Percentiles rank a stretch among this genome's conserved stretches.
phyloP scores from a whole-genome alignment of 257 asterid genomes.

The Phtheirospermum japonicum region DNA sequence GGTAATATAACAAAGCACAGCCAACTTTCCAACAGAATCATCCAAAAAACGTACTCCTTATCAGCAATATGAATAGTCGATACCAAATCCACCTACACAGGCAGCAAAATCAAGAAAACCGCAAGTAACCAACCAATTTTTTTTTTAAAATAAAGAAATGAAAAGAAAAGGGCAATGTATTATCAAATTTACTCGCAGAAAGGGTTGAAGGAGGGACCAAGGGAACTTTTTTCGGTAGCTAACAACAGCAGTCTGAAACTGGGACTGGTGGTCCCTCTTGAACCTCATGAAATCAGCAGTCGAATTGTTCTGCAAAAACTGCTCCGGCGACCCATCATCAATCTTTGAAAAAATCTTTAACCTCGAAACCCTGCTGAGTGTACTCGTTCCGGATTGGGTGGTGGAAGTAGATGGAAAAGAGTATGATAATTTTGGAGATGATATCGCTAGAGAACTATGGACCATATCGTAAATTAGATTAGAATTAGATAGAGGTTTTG shows the following conservation, averaged over 20 bases:
- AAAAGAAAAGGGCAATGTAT: not conserved
- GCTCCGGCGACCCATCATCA: conserved; percentile 51
- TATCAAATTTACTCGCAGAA: conserved; percentile 54
- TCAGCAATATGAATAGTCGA: conserved; percentile 98
- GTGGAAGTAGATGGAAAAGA: conserved; percentile 41
- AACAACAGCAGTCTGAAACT: conserved; percentile 90
- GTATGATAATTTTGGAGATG: conserved; percentile 44
- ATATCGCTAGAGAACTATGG: conserved; percentile 44
- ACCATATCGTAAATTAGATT: conserved; percentile 40
- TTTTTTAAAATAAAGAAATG: not conserved
- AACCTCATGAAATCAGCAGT: conserved; percentile 97
- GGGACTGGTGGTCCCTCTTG: conserved; percentile 44
- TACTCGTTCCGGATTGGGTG: conserved; percentile 24
- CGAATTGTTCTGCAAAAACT: conserved; percentile 63
- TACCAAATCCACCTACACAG: conserved; percentile 85
- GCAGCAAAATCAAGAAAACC: conserved; percentile 22
- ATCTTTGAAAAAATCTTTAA: conserved; percentile 38
- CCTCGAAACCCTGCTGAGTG: conserved; percentile 30
- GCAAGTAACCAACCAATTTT: not conserved
- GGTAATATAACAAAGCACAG: not conserved
- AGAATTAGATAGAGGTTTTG: conserved; percentile 28
- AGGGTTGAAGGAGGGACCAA: conserved; percentile 84
- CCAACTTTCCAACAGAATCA: conserved; percentile 2
- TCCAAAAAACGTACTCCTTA: conserved; percentile 64
- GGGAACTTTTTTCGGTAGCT: conserved; percentile 86